Percentiles rank a stretch among this genome's conserved stretches.
Evolutionary conservation across 495 filamentous ascomycete species (phyloP).

Genomic region (Paragyromitra xinjiangensis): DNA sequence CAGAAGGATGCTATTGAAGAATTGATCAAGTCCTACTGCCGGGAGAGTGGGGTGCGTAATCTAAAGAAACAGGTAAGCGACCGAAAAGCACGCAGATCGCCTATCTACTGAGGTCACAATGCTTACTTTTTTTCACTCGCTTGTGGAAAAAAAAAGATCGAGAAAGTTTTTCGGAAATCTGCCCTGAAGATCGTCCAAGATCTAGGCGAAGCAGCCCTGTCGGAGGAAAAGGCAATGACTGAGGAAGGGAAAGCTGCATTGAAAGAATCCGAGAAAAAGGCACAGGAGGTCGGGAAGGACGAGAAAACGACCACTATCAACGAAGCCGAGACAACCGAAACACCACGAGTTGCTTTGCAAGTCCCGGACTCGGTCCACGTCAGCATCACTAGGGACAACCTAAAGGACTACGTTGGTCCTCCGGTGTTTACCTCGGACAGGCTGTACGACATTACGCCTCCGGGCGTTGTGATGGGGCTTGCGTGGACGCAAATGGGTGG

Average conservation of each 20-base stretch:
- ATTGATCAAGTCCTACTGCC: constrained; percentile 97
- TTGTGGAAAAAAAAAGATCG: constrained; percentile 65
- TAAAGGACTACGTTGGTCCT: constrained; percentile 97
- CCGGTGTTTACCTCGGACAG: constrained; percentile 95
- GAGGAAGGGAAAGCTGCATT: constrained; percentile 86
- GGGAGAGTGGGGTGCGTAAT: constrained; percentile 95
- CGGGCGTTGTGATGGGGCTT: constrained; percentile 98
- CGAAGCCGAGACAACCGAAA: constrained; percentile 75
- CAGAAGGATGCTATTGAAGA: constrained; percentile 87
- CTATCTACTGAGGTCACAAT: constrained; percentile 27
- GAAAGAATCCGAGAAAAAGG: constrained; percentile 70
- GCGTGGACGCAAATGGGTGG: constrained; percentile 99
- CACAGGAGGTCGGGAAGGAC: constrained; percentile 40
- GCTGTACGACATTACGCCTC: constrained; percentile 90
- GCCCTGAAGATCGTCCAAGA: constrained; percentile 97
- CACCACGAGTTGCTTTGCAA: constrained; percentile 78
- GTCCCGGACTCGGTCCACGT: constrained; percentile 90
- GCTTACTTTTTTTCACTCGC: constrained; percentile 38
- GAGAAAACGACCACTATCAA: constrained; percentile 65
- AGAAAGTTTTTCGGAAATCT: constrained; percentile 97
- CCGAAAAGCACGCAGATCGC: constrained; percentile 26
- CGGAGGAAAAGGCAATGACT: constrained; percentile 84
- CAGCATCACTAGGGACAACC: constrained; percentile 83
- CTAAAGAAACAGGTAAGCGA: constrained; percentile 82
- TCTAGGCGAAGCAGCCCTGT: constrained; percentile 82